phyloP scores from a whole-genome alignment of 2,329 filamentous ascomycete species.

The Aspergillus udagawae region DNA sequence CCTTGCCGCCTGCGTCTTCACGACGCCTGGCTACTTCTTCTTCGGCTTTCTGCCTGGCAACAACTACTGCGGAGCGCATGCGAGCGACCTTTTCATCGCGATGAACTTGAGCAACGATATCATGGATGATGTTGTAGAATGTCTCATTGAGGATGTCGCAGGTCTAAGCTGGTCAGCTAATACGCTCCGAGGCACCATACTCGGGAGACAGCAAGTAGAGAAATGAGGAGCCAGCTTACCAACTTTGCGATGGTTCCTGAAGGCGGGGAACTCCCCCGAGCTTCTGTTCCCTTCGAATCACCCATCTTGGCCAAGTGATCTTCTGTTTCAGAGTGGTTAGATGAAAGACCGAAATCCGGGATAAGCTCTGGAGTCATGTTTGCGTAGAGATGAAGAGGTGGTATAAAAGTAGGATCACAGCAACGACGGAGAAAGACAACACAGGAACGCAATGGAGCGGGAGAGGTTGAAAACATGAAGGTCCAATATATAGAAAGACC shows the following conservation, averaged over 20 bases:
- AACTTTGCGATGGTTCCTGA: constrained; percentile 39
- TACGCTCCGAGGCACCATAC: background rate
- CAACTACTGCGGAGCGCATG: constrained; percentile 49
- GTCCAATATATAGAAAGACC: background rate
- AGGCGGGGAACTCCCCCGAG: constrained; percentile 25
- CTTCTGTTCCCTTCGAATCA: constrained; percentile 26
- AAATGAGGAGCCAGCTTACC: constrained; percentile 24
- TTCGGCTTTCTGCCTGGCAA: constrained; percentile 43
- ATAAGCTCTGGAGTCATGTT: background rate
- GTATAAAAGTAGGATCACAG: background rate
- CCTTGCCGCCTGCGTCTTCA: constrained; percentile 28
- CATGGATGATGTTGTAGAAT: constrained; percentile 58
- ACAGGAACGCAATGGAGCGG: background rate
- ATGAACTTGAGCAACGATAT: constrained; percentile 55
- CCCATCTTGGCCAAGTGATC: constrained; percentile 24
- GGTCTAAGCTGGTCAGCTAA: constrained; percentile 27
- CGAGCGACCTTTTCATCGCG: constrained; percentile 58
- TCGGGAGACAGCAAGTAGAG: constrained; percentile 4
- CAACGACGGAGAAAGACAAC: background rate
- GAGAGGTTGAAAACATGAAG: background rate
- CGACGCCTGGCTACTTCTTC: constrained; percentile 31
- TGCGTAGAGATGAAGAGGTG: background rate
- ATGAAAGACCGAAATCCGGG: background rate
- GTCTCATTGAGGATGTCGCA: constrained; percentile 53
- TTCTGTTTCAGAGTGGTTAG: constrained; percentile 1